Base-by-base conservation (phyloP, 371 early-diverging fungal species). In the Batkoa obscura region DNA sequence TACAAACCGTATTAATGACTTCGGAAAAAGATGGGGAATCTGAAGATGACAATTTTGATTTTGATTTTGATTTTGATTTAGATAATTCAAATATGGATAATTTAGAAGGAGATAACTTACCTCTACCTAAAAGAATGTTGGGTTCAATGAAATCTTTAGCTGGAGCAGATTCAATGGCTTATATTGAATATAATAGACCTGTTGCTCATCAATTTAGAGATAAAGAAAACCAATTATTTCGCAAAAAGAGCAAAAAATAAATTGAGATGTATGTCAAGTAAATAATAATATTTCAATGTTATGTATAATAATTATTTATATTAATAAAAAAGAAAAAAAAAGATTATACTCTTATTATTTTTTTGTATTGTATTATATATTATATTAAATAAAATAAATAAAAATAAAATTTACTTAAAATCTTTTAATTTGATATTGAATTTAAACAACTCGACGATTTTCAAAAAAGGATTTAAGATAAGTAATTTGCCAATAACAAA, bases 111-210 rank as follows among this genome's bases (percentile, higher is more conserved):
- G 10, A 33, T 4, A 34, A 50, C 43, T 53, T 57, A 5, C 51
- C 43, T 42, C 56, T 56, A 0, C 64, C 61, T 31, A 62, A 56
- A 45, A 64, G 74, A 6, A 70, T 69, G 13, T 68, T 72, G 0
- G 81, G 82, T n/a, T 79, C 76, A 0, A 67, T 90, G 62, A 83
- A 76, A 65, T 80, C 86, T 23, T 68, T 93, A 57, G 83, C 87
- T 13, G 96, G 96, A 36, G 94, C 80, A 2, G 91, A 93, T 62
- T 76, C 80, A 55, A 94, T 96, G 93, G 94, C 94, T 0, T 96
- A 96, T 57, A 70, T 89, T 49, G 94, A 96, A 64, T 79, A 79
- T 35, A 68, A 64, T 43, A 60, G 55, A 15, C 33, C 57, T 10
- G 13, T 39, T 62, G 59, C 37, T 59, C 0, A 59, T 61, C n/a